Base-by-base conservation (phyloP, 768 basidiomycete species). In the Russula sp. region DNA sequence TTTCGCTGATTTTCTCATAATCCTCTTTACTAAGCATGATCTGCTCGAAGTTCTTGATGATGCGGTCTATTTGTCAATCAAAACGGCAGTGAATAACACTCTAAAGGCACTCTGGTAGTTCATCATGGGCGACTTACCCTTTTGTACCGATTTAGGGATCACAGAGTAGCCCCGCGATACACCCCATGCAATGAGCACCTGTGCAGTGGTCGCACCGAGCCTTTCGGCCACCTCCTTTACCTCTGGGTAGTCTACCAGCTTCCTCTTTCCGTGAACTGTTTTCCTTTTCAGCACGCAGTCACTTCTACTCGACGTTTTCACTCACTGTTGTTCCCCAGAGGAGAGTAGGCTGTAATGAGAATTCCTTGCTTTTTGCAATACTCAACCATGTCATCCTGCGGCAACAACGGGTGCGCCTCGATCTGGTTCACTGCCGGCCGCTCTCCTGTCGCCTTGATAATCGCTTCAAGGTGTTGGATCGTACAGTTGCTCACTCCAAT, bases 401-500 rank as follows among this genome's bases (percentile, higher is more conserved):
- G 87, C 62, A 90, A 81, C 57, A 85, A 80, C 16, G 92, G 90
- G 79, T 94, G 93, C 24, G 85, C 84, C 74, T 93, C 91, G 68
- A 94, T 77, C 76, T 95, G 92, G 76, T 94, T 92, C 32, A 77
- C 85, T 24, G 79, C 86, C 30, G 93, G 92, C 61, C 84, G 81
- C 59, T 89, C 86, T 13, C 85, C 86, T 30, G 89, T 90, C 4
- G 84, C 86, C 26, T 80, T 74, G 64, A 84, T 84, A 70, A 94
- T 81, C 13, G 79, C 86, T 72, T 89, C 76, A 61, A 94, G 73
- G 53, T 88, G 80, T 48, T 79, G 78, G 59, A 86, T 75, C 20
- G 81, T 84, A 76, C 91, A 92, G 82, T 94, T 94, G 69, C 88
- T 90, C 6, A 95, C 90, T 61, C 92, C 92, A 67, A 94, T 77